phyloP scores from a whole-genome alignment of 805 yeast species.

The Kodamaea nitidulidarum region DNA sequence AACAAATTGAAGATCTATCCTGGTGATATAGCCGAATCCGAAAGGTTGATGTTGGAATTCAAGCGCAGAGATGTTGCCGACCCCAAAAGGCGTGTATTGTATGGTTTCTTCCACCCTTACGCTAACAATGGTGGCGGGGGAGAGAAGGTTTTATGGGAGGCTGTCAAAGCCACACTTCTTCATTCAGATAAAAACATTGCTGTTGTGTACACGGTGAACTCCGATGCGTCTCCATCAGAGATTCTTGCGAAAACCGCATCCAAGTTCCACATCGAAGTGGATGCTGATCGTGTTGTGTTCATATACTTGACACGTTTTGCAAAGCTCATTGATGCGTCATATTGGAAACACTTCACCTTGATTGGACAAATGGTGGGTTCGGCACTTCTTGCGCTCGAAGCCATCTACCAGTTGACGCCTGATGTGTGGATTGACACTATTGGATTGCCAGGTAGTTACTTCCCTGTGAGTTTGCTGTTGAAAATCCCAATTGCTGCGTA shows the following conservation, averaged over 20 bases:
- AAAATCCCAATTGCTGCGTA: slow-evolving; percentile 78
- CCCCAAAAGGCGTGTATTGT: slow-evolving; percentile 42
- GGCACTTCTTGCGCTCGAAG: slow-evolving; percentile 61
- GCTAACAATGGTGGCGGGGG: slow-evolving; percentile 99
- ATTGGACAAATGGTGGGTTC: slow-evolving; percentile 88
- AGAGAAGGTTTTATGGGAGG: slow-evolving; percentile 94
- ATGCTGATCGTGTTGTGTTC: slow-evolving; percentile 53
- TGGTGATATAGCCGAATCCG: slow-evolving; percentile 22
- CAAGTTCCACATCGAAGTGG: slow-evolving; percentile 54
- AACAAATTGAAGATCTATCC: slow-evolving; percentile 34
- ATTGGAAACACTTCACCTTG: slow-evolving; percentile 79
- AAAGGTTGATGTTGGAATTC: slow-evolving; percentile 24
- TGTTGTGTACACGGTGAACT: slow-evolving; percentile 70
- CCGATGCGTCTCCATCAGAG: slow-evolving; percentile 42
- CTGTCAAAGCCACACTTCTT: slow-evolving; percentile 65
- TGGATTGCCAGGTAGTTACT: slow-evolving; percentile 88
- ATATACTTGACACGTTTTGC: slow-evolving; percentile 53
- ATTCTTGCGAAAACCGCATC: slow-evolving; percentile 50
- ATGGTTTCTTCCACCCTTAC: slow-evolving; percentile 92
- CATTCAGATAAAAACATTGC: slow-evolving; percentile 49
- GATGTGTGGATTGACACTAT: slow-evolving; percentile 93
- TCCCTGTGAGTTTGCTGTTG: slow-evolving; percentile 52
- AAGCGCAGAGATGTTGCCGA: slow-evolving; percentile 32
- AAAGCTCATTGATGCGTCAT: slow-evolving; percentile 59
- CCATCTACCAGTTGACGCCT: slow-evolving; percentile 64